Conservation (phyloP, 2,329 filamentous ascomycete species). For the Fusarium sp. region DNA sequence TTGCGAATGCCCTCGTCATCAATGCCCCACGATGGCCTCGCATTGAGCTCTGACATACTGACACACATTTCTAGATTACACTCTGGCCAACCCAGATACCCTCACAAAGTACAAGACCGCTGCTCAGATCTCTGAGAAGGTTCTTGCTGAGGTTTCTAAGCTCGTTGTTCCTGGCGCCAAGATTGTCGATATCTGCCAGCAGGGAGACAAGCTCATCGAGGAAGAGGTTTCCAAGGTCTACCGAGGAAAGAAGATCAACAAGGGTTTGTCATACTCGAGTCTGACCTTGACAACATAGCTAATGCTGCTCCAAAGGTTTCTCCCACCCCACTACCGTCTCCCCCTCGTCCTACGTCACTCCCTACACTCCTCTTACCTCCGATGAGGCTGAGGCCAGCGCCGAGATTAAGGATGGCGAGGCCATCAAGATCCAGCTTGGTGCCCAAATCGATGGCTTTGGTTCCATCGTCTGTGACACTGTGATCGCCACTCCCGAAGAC, state of each 20-base stretch:
- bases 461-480: constrained; percentile 93
- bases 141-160: constrained; percentile 84
- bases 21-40: constrained; percentile 34
- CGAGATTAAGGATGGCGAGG: constrained; percentile 84
- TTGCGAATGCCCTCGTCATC: constrained; percentile 42
- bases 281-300: constrained; percentile 18
- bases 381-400: constrained; percentile 86
- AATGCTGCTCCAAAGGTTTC: constrained; percentile 69
- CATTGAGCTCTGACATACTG: constrained; percentile 14
- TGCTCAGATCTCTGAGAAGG: constrained; percentile 93
- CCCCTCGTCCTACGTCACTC: constrained; percentile 92
- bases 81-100: constrained; percentile 90
- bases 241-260: constrained; percentile 96
- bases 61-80: constrained; percentile 74
- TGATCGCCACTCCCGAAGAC: constrained; percentile 75
- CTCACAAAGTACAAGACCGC: constrained; percentile 99
- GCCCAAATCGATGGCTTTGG: constrained; percentile 98
- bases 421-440: constrained; percentile 98
- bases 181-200: constrained; percentile 93
- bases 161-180: constrained; percentile 86
- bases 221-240: constrained; percentile 96
- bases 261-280: constrained; percentile 70
- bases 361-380: constrained; percentile 91
- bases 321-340: constrained; percentile 95
- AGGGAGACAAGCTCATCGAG: constrained; percentile 93